Evolutionary conservation across 805 yeast species (phyloP).

Genomic region (Lachancea kluyveri): DNA sequence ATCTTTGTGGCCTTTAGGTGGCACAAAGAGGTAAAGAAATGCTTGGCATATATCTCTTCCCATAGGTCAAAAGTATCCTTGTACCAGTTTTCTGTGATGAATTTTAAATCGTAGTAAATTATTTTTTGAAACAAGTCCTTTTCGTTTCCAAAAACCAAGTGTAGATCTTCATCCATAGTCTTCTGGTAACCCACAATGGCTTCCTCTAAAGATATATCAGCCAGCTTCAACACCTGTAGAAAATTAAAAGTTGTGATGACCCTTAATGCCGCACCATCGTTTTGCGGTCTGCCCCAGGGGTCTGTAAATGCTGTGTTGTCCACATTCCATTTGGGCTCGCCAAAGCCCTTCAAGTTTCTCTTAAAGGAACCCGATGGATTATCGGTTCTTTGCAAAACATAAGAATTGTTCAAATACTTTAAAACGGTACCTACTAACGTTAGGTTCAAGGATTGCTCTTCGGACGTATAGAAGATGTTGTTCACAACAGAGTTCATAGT

Average conservation of each 20-base stretch:
- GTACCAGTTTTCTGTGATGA: constrained; percentile 56
- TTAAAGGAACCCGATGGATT: constrained; percentile 64
- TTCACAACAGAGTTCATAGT: constrained; percentile 61
- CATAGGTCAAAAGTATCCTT: constrained; percentile 76
- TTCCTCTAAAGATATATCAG: constrained; percentile 22
- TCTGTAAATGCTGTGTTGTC: constrained; percentile 57
- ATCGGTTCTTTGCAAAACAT: constrained; percentile 52
- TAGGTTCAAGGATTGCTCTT: constrained; percentile 11
- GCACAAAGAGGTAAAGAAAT: constrained; percentile 71
- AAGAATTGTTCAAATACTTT: constrained; percentile 55
- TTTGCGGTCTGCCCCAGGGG: constrained; percentile 92
- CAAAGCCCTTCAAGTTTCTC: constrained; percentile 50
- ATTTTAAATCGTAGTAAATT: constrained; percentile 65
- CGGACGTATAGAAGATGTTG: constrained; percentile 39
- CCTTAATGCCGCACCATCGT: constrained; percentile 90
- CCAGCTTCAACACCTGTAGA: constrained; percentile 37
- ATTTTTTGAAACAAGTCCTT: constrained; percentile 45
- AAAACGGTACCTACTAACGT: constrained; percentile 37
- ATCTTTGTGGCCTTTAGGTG: constrained; percentile 64
- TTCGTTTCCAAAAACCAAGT: constrained; percentile 18
- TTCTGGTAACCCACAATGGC: constrained; percentile 22
- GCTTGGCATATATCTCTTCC: constrained; percentile 79
- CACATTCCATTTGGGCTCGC: constrained; percentile 83
- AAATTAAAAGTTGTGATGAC: constrained; percentile 57
- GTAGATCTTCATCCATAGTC: constrained; percentile 1